A percentile compares a stretch with the other conserved stretches of the same genome.
Evolutionary conservation across 345 rosid genomes (phyloP).

Genomic region (Brassica incana): DNA sequence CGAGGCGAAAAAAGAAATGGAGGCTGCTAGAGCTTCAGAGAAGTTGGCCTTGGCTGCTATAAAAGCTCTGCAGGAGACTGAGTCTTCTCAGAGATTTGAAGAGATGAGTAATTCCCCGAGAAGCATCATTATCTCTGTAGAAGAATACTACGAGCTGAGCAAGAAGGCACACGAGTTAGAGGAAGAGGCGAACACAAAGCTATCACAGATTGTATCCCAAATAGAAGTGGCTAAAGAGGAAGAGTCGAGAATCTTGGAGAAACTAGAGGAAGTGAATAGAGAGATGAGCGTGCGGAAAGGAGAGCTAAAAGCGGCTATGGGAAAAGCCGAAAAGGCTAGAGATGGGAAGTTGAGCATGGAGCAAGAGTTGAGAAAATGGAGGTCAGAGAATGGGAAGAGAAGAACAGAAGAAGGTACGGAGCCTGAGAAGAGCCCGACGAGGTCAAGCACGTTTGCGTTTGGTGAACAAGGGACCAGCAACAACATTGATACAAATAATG

Average conservation of each 20-base stretch:
- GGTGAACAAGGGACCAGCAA: conserved; percentile 30
- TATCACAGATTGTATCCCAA: conserved; percentile 68
- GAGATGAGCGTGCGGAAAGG: conserved; percentile 59
- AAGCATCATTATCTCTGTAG: conserved; percentile 70
- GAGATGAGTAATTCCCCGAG: conserved; percentile 38
- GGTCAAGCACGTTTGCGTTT: conserved; percentile 33
- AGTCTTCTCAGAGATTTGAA: conserved; percentile 46
- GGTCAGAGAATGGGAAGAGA: conserved; percentile 76
- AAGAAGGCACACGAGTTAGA: conserved; percentile 76
- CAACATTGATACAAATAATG: not conserved
- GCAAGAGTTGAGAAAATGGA: conserved; percentile 90
- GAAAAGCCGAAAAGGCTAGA: conserved; percentile 81
- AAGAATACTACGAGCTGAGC: conserved; percentile 87
- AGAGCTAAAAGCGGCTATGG: conserved; percentile 65
- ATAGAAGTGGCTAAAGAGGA: conserved; percentile 78
- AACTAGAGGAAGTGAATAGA: conserved; percentile 65
- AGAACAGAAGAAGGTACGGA: conserved; percentile 46
- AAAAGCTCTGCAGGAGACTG: conserved; percentile 84
- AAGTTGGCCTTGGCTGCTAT: conserved; percentile 81
- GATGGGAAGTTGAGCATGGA: conserved; percentile 81
- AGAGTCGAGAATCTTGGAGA: conserved; percentile 57
- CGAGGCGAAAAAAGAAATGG: conserved; percentile 79
- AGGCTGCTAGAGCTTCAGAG: conserved; percentile 86
- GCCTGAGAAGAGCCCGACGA: conserved; percentile 42
- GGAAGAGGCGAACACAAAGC: conserved; percentile 70